Conservation (phyloP, 352 stramenopile species). For the Phytopythium ostracodes region DNA sequence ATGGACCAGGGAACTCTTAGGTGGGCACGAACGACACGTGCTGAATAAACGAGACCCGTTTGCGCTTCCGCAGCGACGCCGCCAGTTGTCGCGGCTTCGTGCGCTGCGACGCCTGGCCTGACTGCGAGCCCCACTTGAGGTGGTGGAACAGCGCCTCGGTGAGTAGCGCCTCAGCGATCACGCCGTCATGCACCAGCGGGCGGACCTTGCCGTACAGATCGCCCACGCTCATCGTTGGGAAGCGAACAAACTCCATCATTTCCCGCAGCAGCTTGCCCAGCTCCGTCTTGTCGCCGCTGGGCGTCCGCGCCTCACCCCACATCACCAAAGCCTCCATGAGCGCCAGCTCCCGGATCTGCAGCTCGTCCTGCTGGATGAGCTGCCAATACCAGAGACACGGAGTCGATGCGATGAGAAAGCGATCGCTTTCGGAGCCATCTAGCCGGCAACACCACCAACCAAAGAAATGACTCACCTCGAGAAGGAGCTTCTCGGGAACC, state of each 20-base stretch:
- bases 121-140: slow-evolving; percentile 77
- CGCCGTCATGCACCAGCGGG: slow-evolving; percentile 54
- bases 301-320: slow-evolving; percentile 72
- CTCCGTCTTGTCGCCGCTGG: slow-evolving; percentile 30
- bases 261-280: slow-evolving; percentile 60
- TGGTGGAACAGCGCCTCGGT: slow-evolving; percentile 85
- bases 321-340: slow-evolving; percentile 77
- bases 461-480: slow-evolving; percentile 38
- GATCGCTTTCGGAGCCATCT: no score
- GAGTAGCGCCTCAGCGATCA: slow-evolving; percentile 67
- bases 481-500: slow-evolving; percentile 76
- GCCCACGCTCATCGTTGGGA: slow-evolving; percentile 84
- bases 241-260: slow-evolving; percentile 82
- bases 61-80: slow-evolving; percentile 70
- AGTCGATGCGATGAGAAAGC: no score
- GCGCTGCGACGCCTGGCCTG: slow-evolving; percentile 48
- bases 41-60: slow-evolving; percentile 86
- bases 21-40: slow-evolving; percentile 76
- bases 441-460: no score
- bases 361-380: slow-evolving; percentile 75
- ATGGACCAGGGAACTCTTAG: background rate
- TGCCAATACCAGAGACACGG: no score
- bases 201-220: slow-evolving; percentile 85
- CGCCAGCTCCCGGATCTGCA: slow-evolving; percentile 79
- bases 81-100: slow-evolving; percentile 62